phyloP scores from a whole-genome alignment of 495 filamentous ascomycete genomes.

The Aspergillus cavernicola region DNA sequence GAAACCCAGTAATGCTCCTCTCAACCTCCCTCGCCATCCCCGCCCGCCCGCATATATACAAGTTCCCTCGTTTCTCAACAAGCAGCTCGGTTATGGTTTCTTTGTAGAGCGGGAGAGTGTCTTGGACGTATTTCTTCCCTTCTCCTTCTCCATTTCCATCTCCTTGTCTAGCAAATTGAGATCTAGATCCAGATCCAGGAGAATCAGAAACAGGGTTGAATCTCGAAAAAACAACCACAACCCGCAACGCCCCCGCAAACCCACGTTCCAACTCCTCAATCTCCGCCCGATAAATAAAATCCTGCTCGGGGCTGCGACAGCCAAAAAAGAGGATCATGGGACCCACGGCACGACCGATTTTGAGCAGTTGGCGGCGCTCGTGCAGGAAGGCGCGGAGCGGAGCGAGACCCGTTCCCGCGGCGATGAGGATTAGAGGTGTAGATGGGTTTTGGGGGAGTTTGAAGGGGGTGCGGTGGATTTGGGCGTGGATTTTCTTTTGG shows the following conservation, averaged over 20 bases:
- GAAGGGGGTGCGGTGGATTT: constrained; percentile 46
- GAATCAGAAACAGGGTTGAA: no score
- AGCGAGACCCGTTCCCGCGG: constrained; percentile 45
- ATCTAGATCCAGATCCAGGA: not conserved
- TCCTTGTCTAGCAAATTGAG: no score
- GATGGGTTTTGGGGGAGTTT: constrained; percentile 33
- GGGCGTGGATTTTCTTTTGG: constrained; percentile 35
- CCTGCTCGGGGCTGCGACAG: constrained; percentile 37
- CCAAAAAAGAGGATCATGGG: constrained; percentile 45
- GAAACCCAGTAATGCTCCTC: constrained; percentile 28
- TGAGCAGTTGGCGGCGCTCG: constrained; percentile 37
- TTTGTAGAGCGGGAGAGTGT: constrained; percentile 33
- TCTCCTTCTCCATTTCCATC: not conserved
- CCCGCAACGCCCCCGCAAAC: constrained; percentile 21
- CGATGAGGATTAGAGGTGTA: constrained; percentile 43
- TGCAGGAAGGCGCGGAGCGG: constrained; percentile 46
- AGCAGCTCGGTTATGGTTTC: constrained; percentile 29
- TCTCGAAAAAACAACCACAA: constrained; percentile 40
- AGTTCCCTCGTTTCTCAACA: constrained; percentile 36
- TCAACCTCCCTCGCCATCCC: constrained; percentile 50
- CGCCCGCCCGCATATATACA: constrained; percentile 51
- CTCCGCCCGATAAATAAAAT: constrained; percentile 43
- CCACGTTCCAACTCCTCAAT: constrained; percentile 26
- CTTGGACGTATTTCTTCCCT: constrained; percentile 38
- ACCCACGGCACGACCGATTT: constrained; percentile 37